Evolutionary conservation across 306 rosid genomes (phyloP), one percentile per base, ranked within the genome.

Genomic region (Cicer cuneatum): DNA sequence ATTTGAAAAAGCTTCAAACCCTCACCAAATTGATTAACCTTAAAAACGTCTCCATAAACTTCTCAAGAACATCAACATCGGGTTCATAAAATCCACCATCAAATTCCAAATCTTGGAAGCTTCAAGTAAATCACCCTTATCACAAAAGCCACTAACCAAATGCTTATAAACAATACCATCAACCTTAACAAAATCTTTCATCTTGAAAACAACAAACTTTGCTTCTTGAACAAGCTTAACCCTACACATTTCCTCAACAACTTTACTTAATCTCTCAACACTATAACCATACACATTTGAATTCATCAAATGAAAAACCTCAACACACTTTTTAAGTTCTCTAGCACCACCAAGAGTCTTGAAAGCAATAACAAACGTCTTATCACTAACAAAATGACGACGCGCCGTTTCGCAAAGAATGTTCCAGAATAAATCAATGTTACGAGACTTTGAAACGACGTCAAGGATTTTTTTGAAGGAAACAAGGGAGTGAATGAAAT

Each of bases 41-140:
- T 93, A 89, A 93, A 60, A 88, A 39, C 1, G 79, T 81, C 76
- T 84, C 93, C 91, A 93, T 83, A 87, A 93, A 86, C 54, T 81
- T 84, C 80, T 90, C 96, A 10, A 81, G 86, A 15, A 85, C 85
- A 11, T 67, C 86, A 3, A 91, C 61, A 12, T 81, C 87, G 42
- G 86, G 77, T 45, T 66, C 57, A 43, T n/a, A 93, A 82, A 52
- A 74, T 88, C 97, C 82, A 75, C 89, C 93, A 93, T 93, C 76
- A 85, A 80, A 66, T 93, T 93, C 96, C 98, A 90, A 41, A 89
- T 10, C 69, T 85, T 93, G 0, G 93, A 86, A 78, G 92, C 97
- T 74, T 90, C 97, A 62, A 90, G 59, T 71, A 93, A 66, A 72
- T 90, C 88, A 35, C 97, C 93, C 51, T 71, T 83, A 13, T 87